phyloP scores from a whole-genome alignment of 768 basidiomycete genomes.

The Asterophora lycoperdoides region DNA sequence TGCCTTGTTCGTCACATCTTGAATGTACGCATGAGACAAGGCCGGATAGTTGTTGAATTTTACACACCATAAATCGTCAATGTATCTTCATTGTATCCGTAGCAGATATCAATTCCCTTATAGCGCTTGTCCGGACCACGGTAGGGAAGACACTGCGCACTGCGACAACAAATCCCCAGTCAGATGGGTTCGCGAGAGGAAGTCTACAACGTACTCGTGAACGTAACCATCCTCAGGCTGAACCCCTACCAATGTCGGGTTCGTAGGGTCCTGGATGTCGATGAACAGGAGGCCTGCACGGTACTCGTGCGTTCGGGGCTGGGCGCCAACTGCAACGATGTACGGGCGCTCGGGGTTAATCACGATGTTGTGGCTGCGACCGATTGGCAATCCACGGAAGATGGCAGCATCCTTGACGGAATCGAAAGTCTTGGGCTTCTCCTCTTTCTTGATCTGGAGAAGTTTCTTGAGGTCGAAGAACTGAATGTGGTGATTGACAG shows the following conservation, averaged over 20 bases:
- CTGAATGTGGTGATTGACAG: constrained; percentile 23
- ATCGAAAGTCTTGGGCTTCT: constrained; percentile 20
- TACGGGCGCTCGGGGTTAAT: constrained; percentile 18
- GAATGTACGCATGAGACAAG: neutral
- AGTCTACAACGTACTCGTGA: constrained; percentile 17
- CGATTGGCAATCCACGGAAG: constrained; percentile 20
- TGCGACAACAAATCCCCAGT: neutral
- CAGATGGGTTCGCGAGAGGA: too few species aligned
- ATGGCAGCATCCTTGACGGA: constrained; percentile 14
- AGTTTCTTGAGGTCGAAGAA: constrained; percentile 26
- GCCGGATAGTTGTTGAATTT: neutral
- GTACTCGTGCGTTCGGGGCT: constrained; percentile 19
- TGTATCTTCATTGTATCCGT: constrained; percentile 29
- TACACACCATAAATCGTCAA: constrained; percentile 19
- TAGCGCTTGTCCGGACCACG: constrained; percentile 26
- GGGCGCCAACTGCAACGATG: constrained; percentile 23
- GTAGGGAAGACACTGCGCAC: constrained; percentile 28
- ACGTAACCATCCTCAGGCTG: constrained; percentile 26
- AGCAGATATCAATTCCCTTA: constrained; percentile 26
- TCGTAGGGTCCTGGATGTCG: constrained; percentile 23
- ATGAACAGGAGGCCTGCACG: constrained; percentile 26
- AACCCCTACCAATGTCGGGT: constrained; percentile 20
- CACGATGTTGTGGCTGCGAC: constrained; percentile 27
- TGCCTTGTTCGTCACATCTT: constrained; percentile 22
- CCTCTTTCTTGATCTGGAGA: constrained; percentile 11